phyloP scores from a whole-genome alignment of 1,284 basidiomycete genomes.

The Neolentinus lepideus region DNA sequence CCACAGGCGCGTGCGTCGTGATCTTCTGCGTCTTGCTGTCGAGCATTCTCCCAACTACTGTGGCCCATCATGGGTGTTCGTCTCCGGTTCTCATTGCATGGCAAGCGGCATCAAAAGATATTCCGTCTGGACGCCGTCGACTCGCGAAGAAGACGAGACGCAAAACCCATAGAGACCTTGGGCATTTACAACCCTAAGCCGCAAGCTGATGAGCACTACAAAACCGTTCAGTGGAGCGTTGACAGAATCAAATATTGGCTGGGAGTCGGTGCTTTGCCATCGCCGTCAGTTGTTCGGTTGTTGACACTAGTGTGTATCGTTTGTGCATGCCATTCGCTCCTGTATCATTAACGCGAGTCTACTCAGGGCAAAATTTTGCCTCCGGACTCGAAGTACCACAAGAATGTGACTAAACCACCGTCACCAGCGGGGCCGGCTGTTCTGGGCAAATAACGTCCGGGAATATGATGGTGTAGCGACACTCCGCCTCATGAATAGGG shows the following conservation, averaged over 20 bases:
- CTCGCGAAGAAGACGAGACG: slow-evolving; percentile 70
- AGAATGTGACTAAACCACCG: not conserved
- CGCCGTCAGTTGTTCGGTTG: slow-evolving; percentile 69
- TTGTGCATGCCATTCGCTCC: not conserved
- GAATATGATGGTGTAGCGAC: not conserved
- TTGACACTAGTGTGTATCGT: slow-evolving; percentile 67
- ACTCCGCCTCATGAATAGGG: too few relatives aligned
- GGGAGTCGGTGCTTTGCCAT: slow-evolving; percentile 78
- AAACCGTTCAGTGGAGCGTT: slow-evolving; percentile 86
- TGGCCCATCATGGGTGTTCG: slow-evolving; percentile 75
- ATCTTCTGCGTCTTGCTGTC: too few relatives aligned
- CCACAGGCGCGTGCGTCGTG: too few relatives aligned
- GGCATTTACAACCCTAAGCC: slow-evolving; percentile 81
- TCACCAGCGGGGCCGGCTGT: not conserved
- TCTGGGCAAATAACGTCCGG: not conserved
- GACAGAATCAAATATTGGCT: slow-evolving; percentile 91
- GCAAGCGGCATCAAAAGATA: slow-evolving; percentile 70
- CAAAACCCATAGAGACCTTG: slow-evolving; percentile 85
- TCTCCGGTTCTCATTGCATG: slow-evolving; percentile 83
- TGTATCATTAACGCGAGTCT: slow-evolving; percentile 28
- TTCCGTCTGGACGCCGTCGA: slow-evolving; percentile 89
- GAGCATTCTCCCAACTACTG: too few relatives aligned
- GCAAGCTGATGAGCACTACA: slow-evolving; percentile 41
- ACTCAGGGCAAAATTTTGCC: slow-evolving; percentile 35
- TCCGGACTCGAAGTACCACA: slow-evolving; percentile 39